These are phyloP conservation scores for Penicillium sp. DNA, from an alignment of 2,329 filamentous ascomycete species.

Conservation along the genomic window DNA sequence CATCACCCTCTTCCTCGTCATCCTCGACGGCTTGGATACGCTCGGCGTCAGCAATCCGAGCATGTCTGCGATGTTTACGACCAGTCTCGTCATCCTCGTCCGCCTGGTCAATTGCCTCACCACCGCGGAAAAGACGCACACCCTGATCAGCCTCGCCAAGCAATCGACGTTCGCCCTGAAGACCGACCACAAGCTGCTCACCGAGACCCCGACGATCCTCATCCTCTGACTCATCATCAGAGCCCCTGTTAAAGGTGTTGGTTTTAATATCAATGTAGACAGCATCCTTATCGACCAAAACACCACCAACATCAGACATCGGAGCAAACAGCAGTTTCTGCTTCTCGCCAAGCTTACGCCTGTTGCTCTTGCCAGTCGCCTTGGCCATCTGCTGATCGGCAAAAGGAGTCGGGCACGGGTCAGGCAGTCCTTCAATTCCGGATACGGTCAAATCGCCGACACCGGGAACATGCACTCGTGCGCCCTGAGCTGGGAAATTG, in stretches of 20 bases:
- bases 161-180: conserved; percentile 78
- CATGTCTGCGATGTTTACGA: conserved; percentile 53
- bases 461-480: conserved; percentile 87
- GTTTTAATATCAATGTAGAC: conserved; percentile 80
- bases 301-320: conserved; percentile 95
- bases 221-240: conserved; percentile 56
- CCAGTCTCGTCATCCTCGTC: conserved; percentile 58
- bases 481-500: conserved; percentile 82
- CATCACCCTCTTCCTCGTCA: conserved; percentile 49
- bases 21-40: conserved; percentile 51
- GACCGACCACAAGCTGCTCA: conserved; percentile 86
- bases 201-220: conserved; percentile 80
- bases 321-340: conserved; percentile 95
- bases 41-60: conserved; percentile 51
- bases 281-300: conserved; percentile 94
- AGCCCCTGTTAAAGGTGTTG: conserved; percentile 67
- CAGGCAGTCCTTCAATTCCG: conserved; percentile 81
- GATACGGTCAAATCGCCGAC: conserved; percentile 84
- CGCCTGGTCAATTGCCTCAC: conserved; percentile 61
- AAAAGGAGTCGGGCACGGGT: conserved; percentile 90
- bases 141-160: conserved; percentile 80
- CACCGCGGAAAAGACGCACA: conserved; percentile 80
- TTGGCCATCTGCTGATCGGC: conserved; percentile 87
- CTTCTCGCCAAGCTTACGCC: conserved; percentile 85
- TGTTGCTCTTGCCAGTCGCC: conserved; percentile 73